phyloP scores from a whole-genome alignment of 2,329 filamentous ascomycete genomes.

The Aspergillus eucalypticola region DNA sequence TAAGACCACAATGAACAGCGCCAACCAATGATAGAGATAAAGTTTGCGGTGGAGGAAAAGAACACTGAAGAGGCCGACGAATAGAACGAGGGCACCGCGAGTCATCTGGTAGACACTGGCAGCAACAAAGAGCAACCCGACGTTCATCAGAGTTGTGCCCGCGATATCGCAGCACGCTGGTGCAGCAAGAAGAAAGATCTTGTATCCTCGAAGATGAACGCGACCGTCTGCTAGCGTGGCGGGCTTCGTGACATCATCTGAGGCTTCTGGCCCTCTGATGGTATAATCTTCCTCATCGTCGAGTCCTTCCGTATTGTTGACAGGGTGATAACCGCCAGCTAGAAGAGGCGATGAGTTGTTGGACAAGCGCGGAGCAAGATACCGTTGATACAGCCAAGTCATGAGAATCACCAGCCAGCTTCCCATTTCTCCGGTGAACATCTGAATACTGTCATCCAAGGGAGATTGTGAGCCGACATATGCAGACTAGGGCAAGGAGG shows the following conservation, averaged over 20 bases:
- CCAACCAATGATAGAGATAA: conserved; percentile 87
- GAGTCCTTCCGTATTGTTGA: conserved; percentile 54
- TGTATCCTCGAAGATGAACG: conserved; percentile 66
- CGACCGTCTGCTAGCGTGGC: conserved; percentile 57
- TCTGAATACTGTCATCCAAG: conserved; percentile 62
- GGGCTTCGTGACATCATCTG: conserved; percentile 55
- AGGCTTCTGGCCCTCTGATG: conserved; percentile 45
- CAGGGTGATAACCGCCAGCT: conserved; percentile 65
- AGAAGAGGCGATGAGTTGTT: conserved; percentile 44
- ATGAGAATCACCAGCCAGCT: conserved; percentile 87
- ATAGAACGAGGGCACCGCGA: conserved; percentile 86
- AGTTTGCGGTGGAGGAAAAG: conserved; percentile 80
- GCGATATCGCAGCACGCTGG: conserved; percentile 92
- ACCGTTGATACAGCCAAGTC: conserved; percentile 66
- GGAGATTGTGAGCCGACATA: background rate
- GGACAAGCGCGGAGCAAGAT: conserved; percentile 43
- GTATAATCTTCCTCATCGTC: conserved; percentile 48
- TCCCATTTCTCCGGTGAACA: conserved; percentile 96
- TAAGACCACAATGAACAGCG: conserved; percentile 79
- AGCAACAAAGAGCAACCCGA: conserved; percentile 87
- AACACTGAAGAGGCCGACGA: conserved; percentile 94
- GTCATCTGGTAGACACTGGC: conserved; percentile 99
- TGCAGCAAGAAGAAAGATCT: conserved; percentile 72
- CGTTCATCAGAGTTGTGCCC: conserved; percentile 96
- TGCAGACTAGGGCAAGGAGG: background rate